Percentiles rank a stretch among this genome's conserved stretches.
Conservation (phyloP, 768 basidiomycete genomes). For the Vararia minispora region DNA sequence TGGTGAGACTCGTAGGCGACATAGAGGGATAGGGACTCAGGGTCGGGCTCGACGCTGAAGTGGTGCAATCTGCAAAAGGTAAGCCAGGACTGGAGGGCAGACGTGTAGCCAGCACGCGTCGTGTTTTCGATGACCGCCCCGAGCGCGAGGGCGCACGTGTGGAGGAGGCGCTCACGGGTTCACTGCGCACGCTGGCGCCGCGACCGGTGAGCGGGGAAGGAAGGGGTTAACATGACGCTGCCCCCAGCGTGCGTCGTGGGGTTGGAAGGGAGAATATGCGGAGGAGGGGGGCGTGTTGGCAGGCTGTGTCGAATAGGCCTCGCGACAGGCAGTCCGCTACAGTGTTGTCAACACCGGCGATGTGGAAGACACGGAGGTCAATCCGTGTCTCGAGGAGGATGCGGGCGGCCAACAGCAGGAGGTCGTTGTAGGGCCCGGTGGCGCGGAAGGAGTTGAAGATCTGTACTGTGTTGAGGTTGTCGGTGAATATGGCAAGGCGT, state of each 20-base stretch:
- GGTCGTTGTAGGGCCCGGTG: constrained; percentile 8
- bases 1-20: constrained; percentile 24
- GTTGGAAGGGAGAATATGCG: constrained; percentile 6
- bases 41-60: constrained; percentile 25
- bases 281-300: background rate
- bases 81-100: constrained; percentile 27
- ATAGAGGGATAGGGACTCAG: constrained; percentile 26
- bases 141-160: constrained; percentile 23
- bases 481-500: constrained; percentile 14
- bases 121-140: constrained; percentile 20
- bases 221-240: constrained; percentile 13
- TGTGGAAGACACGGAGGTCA: constrained; percentile 16
- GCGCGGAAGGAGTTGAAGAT: constrained; percentile 17
- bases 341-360: constrained; percentile 15
- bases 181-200: too few relatives aligned
- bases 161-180: constrained; percentile 21
- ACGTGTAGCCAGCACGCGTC: constrained; percentile 19
- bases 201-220: background rate
- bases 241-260: constrained; percentile 19
- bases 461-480: constrained; percentile 18
- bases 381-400: constrained; percentile 6
- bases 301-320: background rate
- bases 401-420: constrained; percentile 10
- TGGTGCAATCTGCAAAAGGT: constrained; percentile 22
- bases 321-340: constrained; percentile 18